Conservation (phyloP, 768 basidiomycete species). For the Lyophyllum shimeji region DNA sequence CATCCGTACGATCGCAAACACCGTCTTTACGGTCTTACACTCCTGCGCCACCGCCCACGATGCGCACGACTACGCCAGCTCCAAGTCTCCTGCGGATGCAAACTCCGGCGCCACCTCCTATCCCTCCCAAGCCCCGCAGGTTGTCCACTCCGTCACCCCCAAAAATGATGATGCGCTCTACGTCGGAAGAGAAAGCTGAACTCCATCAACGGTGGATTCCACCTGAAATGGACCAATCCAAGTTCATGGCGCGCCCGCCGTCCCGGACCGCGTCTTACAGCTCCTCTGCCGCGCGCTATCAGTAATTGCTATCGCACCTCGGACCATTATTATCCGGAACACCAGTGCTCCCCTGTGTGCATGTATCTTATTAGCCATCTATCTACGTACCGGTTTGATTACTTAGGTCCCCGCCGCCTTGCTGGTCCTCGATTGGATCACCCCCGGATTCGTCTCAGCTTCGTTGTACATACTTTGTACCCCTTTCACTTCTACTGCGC, state of each 20-base stretch:
- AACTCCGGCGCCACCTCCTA: slow-evolving; percentile 31
- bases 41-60: slow-evolving; percentile 37
- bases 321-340: slow-evolving; percentile 17
- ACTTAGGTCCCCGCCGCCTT: neutral
- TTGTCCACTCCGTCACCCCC: slow-evolving; percentile 54
- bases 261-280: slow-evolving; percentile 26
- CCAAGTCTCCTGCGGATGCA: slow-evolving; percentile 37
- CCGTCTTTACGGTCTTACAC: slow-evolving; percentile 36
- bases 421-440: slow-evolving; percentile 16
- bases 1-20: slow-evolving; percentile 27
- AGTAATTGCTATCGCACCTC: slow-evolving; percentile 14
- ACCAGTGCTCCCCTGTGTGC: slow-evolving; percentile 16
- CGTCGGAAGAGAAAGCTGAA: slow-evolving; percentile 65
- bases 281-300: slow-evolving; percentile 20
- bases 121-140: slow-evolving; percentile 46
- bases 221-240: slow-evolving; percentile 26
- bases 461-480: slow-evolving; percentile 35
- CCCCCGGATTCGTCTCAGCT: slow-evolving; percentile 13
- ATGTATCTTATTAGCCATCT: slow-evolving; percentile 31
- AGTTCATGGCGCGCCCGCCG: slow-evolving; percentile 23
- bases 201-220: slow-evolving; percentile 70
- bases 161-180: slow-evolving; percentile 59
- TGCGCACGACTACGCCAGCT: slow-evolving; percentile 34
- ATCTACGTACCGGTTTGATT: slow-evolving; percentile 12
- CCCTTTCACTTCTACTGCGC: slow-evolving; percentile 13